These are phyloP conservation scores for Ceratocystiopsis sp. DNA, from an alignment of 2,329 filamentous ascomycete species.

Conservation along the genomic window DNA sequence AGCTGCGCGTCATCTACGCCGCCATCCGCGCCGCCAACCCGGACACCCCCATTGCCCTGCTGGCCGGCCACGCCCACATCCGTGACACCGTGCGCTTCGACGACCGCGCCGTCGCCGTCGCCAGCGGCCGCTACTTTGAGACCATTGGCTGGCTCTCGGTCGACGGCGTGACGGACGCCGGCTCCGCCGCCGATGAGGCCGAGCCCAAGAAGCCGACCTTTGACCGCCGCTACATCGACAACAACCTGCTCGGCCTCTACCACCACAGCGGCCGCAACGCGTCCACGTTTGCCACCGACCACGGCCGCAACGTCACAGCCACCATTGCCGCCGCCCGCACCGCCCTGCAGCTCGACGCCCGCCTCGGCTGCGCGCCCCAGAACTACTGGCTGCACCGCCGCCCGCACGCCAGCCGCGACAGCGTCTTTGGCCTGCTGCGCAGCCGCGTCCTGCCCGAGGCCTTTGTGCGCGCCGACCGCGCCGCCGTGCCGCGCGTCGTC, in stretches of 20 bases:
- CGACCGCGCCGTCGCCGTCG: conserved; percentile 58
- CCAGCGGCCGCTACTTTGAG: conserved; percentile 85
- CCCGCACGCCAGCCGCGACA: conserved; percentile 54
- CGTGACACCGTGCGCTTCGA: conserved; percentile 73
- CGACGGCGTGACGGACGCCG: conserved; percentile 34
- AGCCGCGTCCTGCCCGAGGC: conserved; percentile 55
- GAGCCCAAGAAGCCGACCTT: conserved; percentile 30
- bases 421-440: conserved; percentile 69
- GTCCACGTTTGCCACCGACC: conserved; percentile 56
- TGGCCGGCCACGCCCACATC: conserved; percentile 81
- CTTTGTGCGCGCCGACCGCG: conserved; percentile 34
- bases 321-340: conserved; percentile 55
- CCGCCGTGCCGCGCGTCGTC: conserved; percentile 42
- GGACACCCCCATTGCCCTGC: conserved; percentile 77
- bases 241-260: conserved; percentile 71
- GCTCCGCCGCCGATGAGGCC: conserved; percentile 12
- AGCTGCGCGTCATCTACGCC: conserved; percentile 61
- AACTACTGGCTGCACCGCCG: conserved; percentile 69
- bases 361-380: conserved; percentile 68
- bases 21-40: conserved; percentile 62
- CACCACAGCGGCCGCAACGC: conserved; percentile 62
- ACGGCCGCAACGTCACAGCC: conserved; percentile 53
- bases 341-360: conserved; percentile 52
- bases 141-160: conserved; percentile 90
- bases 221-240: conserved; percentile 75